Base-by-base conservation (phyloP, 1,139 yeast species). In the Yamadazyma membranifaciens region DNA sequence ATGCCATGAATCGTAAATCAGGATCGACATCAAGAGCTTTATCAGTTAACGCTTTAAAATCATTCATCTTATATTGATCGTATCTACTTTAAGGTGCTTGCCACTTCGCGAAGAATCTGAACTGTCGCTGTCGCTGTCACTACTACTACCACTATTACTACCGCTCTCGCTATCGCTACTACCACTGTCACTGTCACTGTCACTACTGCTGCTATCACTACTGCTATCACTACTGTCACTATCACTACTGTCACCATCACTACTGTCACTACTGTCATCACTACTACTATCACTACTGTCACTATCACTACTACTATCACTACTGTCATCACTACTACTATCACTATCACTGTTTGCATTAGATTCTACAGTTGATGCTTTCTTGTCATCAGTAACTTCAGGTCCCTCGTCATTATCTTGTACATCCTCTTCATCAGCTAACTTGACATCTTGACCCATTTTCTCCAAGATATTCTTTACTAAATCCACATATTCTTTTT, bases 1-100 rank as follows among this genome's bases (percentile, higher is more conserved):
- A 67, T 2, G 92, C 95, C 96, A 88, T 88, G 62, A 82, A 87
- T 55, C 96, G 72, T 50, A 85, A 69, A 57, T 88, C 96, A 3
- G 94, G 86, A 54, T 88, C 96, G 17, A 83, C 83, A 50, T 81
- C 86, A 39, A 68, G 66, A 15, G 82, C 78, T 51, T 71, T 72
- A 49, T 81, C 81, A 42, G 56, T 62, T 39, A 72, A 54, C 13
- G 57, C 36, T 39, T 50, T 55, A 48, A 63, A 41, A 14, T 41
- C 39, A 31, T 45, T 43, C 41, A 54, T 51, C 34, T 56, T 29
- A 37, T 41, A 32, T 41, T 41, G 14, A 41, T 38, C 31, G 44
- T 35, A 24, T 41, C 39, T 31, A 41, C 37, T 12, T 34, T 25
- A 11, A 33, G 24, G 13, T 20, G 24, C 24, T 37, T 36, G 14